Evolutionary conservation across 1,139 yeast genomes (phyloP).

Genomic region (Pichia sp.): DNA sequence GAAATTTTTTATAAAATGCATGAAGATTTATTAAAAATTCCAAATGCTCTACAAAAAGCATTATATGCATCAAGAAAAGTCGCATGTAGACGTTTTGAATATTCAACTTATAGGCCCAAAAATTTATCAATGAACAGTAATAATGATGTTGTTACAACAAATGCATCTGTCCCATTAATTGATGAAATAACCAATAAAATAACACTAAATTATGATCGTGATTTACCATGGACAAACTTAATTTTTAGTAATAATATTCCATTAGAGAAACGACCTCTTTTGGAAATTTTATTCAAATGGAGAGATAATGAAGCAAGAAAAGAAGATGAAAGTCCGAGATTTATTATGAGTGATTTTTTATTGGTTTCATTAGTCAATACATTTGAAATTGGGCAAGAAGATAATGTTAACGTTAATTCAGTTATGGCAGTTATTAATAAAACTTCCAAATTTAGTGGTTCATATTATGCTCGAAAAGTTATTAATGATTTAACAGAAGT

Average conservation of each 20-base stretch:
- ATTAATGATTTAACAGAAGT: slow-evolving; percentile 53
- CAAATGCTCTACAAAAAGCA: slow-evolving; percentile 52
- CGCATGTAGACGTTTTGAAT: slow-evolving; percentile 78
- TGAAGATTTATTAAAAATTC: slow-evolving; percentile 40
- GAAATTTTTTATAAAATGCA: slow-evolving; percentile 73
- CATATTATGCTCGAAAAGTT: slow-evolving; percentile 31
- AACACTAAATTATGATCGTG: slow-evolving; percentile 19
- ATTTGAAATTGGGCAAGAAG: slow-evolving; percentile 17
- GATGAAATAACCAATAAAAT: slow-evolving; percentile 15
- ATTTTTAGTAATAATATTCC: slow-evolving; percentile 65
- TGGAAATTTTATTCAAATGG: slow-evolving; percentile 70
- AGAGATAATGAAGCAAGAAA: slow-evolving; percentile 70
- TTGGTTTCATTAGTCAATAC: slow-evolving; percentile 54
- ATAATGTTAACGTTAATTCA: slow-evolving; percentile 50
- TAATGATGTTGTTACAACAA: slow-evolving; percentile 23
- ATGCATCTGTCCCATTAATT: slow-evolving; percentile 24
- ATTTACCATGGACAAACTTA: slow-evolving; percentile 54
- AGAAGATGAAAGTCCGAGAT: slow-evolving; percentile 81
- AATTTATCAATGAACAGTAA: slow-evolving; percentile 20
- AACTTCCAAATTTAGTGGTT: slow-evolving; percentile 52
- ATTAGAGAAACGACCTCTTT: slow-evolving; percentile 45
- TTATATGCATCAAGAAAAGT: slow-evolving; percentile 73
- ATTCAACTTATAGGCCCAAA: slow-evolving; percentile 52
- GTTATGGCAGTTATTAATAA: slow-evolving; percentile 49
- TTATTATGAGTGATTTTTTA: slow-evolving; percentile 75